A percentile compares a stretch with the other conserved stretches of the same genome.
These are phyloP conservation scores for Cupressus sempervirens DNA, from an alignment of 75 land plant genomes.

Conservation along the genomic window DNA sequence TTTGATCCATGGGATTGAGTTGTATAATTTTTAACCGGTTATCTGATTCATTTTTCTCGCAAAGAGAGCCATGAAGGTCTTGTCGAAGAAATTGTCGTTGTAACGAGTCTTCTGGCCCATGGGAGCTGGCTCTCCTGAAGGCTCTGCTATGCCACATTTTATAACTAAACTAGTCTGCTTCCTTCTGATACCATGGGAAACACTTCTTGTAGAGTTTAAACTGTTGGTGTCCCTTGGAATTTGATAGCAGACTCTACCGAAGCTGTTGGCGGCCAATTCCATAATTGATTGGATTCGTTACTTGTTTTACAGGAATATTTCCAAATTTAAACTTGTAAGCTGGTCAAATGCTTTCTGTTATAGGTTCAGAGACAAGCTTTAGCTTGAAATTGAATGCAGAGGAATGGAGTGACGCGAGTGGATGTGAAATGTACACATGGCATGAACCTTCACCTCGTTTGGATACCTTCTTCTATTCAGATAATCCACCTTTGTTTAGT, in stretches of 20 bases:
- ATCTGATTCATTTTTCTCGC: slow-evolving; percentile 85
- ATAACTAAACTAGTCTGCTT: not conserved
- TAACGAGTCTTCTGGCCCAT: slow-evolving; percentile 92
- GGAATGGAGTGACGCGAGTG: not conserved
- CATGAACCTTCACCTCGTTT: not conserved
- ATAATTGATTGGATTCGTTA: not conserved
- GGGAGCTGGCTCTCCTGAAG: slow-evolving; percentile 87
- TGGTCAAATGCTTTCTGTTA: no score
- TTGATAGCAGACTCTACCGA: not conserved
- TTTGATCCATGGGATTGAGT: not conserved
- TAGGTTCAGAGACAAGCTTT: no score
- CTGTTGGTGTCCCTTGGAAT: not conserved
- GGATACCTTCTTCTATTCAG: no score
- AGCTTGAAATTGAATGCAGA: no score
- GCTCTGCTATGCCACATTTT: slow-evolving; percentile 76
- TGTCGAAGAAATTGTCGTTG: slow-evolving; percentile 79
- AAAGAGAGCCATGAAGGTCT: slow-evolving; percentile 82
- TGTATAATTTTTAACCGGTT: slow-evolving; percentile 17
- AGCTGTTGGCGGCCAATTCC: slow-evolving; percentile 7
- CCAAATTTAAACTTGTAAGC: not conserved
- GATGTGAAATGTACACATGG: not conserved
- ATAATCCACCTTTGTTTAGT: no score
- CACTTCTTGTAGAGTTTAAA: not conserved
- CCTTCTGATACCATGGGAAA: not conserved
- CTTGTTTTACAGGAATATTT: not conserved